Evolutionary conservation across 371 early-diverging fungal species (phyloP).

Genomic region (Mucor racemosus): DNA sequence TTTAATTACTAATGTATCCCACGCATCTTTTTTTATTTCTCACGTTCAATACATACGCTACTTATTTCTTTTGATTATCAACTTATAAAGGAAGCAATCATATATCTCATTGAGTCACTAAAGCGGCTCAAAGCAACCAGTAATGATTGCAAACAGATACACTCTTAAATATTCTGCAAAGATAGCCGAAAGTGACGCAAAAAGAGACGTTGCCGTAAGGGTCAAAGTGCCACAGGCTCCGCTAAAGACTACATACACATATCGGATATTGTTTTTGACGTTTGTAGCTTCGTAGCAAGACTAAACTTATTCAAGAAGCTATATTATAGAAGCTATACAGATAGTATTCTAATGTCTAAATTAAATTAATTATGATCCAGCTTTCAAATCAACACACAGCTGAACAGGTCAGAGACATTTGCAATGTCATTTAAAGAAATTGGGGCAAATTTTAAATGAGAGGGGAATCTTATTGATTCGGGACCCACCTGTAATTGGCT

Average conservation of each 20-base stretch:
- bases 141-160: neutral
- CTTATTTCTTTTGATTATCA: neutral
- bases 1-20: neutral
- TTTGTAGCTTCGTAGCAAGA: no score
- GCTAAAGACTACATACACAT: neutral
- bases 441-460: neutral
- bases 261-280: no score
- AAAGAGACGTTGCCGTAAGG: neutral
- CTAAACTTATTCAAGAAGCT: no score
- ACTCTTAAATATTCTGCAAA: neutral
- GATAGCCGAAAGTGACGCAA: neutral
- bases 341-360: neutral
- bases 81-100: neutral
- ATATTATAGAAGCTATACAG: neutral
- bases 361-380: no score
- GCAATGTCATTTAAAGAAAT: neutral
- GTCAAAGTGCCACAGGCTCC: neutral
- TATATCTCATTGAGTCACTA: neutral
- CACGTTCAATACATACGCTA: neutral
- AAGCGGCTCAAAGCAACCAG: neutral
- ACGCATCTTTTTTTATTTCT: neutral
- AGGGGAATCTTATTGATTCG: neutral
- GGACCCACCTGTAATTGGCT: neutral
- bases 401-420: neutral
- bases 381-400: no score